These are phyloP conservation scores for Candida stauntonica DNA, from an alignment of 805 yeast species.

Conservation along the genomic window DNA sequence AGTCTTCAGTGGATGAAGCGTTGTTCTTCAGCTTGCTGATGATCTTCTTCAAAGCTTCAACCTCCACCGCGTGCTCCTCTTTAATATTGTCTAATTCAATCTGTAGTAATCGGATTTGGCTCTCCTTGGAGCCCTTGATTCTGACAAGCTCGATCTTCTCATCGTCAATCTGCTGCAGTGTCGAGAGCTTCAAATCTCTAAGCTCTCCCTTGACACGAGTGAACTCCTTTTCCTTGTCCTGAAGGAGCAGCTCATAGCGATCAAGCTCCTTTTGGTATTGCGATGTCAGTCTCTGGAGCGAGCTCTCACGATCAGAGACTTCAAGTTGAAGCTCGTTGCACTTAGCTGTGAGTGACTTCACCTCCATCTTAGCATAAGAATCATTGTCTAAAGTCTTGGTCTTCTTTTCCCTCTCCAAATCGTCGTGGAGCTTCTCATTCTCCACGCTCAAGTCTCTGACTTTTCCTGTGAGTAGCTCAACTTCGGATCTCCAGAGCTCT, in stretches of 20 bases:
- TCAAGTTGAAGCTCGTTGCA: conserved; percentile 32
- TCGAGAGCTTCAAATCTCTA: conserved; percentile 29
- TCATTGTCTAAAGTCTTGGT: conserved; percentile 14
- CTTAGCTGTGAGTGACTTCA: conserved; percentile 33
- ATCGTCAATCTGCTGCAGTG: conserved; percentile 31
- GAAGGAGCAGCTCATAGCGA: conserved; percentile 21
- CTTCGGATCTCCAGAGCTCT: conserved; percentile 29
- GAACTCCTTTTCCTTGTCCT: conserved; percentile 35
- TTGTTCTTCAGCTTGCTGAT: conserved; percentile 16
- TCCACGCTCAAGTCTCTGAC: conserved; percentile 35
- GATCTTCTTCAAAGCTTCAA: conserved; percentile 29
- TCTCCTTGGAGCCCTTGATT: conserved; percentile 36
- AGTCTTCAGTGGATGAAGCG: not conserved
- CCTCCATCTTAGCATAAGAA: conserved; percentile 34
- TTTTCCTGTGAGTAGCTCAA: conserved; percentile 27
- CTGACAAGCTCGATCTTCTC: conserved; percentile 34
- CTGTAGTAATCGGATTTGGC: conserved; percentile 33
- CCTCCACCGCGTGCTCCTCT: conserved; percentile 34
- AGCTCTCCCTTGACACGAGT: conserved; percentile 32
- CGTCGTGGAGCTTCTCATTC: conserved; percentile 32
- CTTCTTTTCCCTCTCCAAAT: conserved; percentile 31
- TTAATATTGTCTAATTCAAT: conserved; percentile 36
- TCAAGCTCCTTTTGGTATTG: conserved; percentile 23
- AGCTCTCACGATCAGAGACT: conserved; percentile 21
- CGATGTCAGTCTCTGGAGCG: conserved; percentile 18